Conservation (phyloP, 116 monocot species). For the Phalaenopsis hybrid region DNA sequence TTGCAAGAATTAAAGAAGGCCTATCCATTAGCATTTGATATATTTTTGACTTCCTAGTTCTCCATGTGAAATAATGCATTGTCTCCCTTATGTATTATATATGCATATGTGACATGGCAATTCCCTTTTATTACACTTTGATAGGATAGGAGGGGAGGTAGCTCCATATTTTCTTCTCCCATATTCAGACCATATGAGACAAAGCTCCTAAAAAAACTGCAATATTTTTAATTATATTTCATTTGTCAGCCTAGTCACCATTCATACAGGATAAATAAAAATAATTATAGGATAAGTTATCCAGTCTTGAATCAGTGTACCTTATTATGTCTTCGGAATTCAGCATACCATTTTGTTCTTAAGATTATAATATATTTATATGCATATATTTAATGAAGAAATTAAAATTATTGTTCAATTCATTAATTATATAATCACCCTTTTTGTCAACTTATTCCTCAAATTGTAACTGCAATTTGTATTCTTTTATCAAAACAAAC, state of each 20-base stretch:
- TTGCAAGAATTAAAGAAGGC: too few relatives aligned
- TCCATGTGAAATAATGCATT: too few relatives aligned
- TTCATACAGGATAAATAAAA: neutral
- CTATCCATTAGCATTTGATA: too few relatives aligned
- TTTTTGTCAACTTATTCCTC: neutral
- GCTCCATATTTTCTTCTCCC: neutral
- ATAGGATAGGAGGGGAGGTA: too few relatives aligned
- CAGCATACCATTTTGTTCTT: neutral
- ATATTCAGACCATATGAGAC: neutral
- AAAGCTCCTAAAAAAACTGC: neutral
- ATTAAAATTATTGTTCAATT: neutral
- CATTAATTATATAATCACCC: neutral
- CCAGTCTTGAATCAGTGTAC: neutral
- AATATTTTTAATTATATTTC: neutral
- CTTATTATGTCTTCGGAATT: neutral
- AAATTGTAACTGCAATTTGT: neutral
- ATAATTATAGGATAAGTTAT: constrained; percentile 5
- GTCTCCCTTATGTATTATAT: too few relatives aligned
- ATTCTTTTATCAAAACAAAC: neutral
- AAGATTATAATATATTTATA: neutral
- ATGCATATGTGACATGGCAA: too few relatives aligned
- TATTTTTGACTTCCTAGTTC: too few relatives aligned
- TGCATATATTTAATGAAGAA: neutral
- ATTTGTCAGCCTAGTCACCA: neutral
- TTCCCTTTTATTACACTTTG: too few relatives aligned